Evolutionary conservation across 805 yeast genomes (phyloP).

Genomic region (Candida insectalens): DNA sequence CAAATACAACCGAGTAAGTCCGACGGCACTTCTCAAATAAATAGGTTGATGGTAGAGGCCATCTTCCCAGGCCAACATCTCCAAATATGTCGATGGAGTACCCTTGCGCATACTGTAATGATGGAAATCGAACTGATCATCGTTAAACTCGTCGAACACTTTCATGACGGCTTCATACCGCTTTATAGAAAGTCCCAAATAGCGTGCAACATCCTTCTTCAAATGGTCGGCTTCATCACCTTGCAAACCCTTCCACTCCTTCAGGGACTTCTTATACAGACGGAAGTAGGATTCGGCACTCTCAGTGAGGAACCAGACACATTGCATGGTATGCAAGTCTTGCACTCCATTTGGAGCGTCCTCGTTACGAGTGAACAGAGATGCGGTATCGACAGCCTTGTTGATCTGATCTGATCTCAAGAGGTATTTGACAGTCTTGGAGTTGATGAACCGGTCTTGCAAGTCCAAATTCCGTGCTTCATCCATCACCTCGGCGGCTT

Average conservation of each 20-base stretch:
- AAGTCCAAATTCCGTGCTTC: slow-evolving; percentile 68
- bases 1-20: slow-evolving; percentile 50
- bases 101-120: slow-evolving; percentile 86
- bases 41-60: slow-evolving; percentile 58
- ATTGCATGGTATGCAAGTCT: slow-evolving; percentile 84
- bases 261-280: slow-evolving; percentile 30
- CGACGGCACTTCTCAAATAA: slow-evolving; percentile 59
- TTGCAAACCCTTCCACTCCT: slow-evolving; percentile 8
- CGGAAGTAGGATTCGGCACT: slow-evolving; percentile 77
- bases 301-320: slow-evolving; percentile 80
- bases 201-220: slow-evolving; percentile 22
- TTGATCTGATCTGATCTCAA: slow-evolving; percentile 67
- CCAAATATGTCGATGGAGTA: slow-evolving; percentile 74
- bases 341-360: slow-evolving; percentile 73
- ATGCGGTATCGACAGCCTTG: slow-evolving; percentile 62
- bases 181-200: slow-evolving; percentile 69
- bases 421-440: slow-evolving; percentile 77
- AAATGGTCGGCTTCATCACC: slow-evolving; percentile 23
- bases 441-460: slow-evolving; percentile 86
- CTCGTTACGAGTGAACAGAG: slow-evolving; percentile 80
- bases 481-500: slow-evolving; percentile 60
- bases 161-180: slow-evolving; percentile 59
- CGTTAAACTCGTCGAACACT: slow-evolving; percentile 59
- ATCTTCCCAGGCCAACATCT: slow-evolving; percentile 79
- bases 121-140: slow-evolving; percentile 93